These are phyloP conservation scores for Penicillium angulare DNA, from an alignment of 495 filamentous ascomycete species.

Conservation along the genomic window DNA sequence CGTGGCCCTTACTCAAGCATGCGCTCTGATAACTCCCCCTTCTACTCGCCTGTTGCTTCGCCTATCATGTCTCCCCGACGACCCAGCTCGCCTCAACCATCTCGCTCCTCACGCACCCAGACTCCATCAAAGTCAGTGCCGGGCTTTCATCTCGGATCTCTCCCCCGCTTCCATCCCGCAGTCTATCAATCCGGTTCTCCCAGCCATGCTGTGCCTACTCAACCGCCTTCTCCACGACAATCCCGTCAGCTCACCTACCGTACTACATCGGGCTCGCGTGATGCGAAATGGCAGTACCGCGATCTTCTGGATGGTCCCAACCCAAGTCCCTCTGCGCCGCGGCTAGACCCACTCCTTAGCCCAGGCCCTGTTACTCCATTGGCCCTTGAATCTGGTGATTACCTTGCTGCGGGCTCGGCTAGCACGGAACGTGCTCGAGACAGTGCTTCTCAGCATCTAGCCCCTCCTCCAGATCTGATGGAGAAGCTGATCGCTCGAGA, in stretches of 20 bases:
- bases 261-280: slow-evolving; percentile 33
- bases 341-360: slow-evolving; percentile 66
- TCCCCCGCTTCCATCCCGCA: slow-evolving; percentile 51
- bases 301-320: slow-evolving; percentile 35
- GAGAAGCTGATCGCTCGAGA: slow-evolving; percentile 40
- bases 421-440: slow-evolving; percentile 24
- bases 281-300: slow-evolving; percentile 39
- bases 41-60: slow-evolving; percentile 36
- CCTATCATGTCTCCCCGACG: slow-evolving; percentile 39
- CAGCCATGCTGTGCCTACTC: slow-evolving; percentile 16
- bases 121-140: slow-evolving; percentile 32
- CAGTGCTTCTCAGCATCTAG: slow-evolving; percentile 9
- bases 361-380: slow-evolving; percentile 79
- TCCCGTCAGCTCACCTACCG: slow-evolving; percentile 35
- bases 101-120: slow-evolving; percentile 25
- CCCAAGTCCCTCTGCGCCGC: slow-evolving; percentile 58
- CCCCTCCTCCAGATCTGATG: slow-evolving; percentile 33
- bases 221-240: slow-evolving; percentile 34
- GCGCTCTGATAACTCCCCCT: slow-evolving; percentile 38
- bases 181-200: slow-evolving; percentile 38
- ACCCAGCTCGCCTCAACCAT: slow-evolving; percentile 35
- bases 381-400: slow-evolving; percentile 59
- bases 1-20: slow-evolving; percentile 27
- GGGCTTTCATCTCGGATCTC: slow-evolving; percentile 39
- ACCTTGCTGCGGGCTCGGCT: slow-evolving; percentile 44